Evolutionary conservation across 129 eudicot genomes (phyloP).

Genomic region (Centaurea solstitialis): DNA sequence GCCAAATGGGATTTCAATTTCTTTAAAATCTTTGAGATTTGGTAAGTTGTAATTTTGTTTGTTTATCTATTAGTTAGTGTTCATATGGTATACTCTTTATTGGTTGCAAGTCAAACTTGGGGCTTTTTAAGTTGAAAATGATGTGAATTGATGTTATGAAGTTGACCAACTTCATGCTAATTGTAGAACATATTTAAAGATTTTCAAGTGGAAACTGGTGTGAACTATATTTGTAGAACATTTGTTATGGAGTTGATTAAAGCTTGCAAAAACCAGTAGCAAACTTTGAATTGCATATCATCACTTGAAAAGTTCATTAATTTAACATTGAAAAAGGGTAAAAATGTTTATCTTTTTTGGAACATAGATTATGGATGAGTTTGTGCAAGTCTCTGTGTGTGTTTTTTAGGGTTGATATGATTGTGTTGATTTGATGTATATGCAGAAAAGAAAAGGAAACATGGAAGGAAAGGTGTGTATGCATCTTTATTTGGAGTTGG

Average conservation of each 20-base stretch:
- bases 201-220: not conserved
- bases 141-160: not conserved
- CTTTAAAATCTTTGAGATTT: not conserved
- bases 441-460: not conserved
- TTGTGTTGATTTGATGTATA: not conserved
- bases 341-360: not conserved
- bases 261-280: not conserved
- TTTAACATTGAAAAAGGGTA: not conserved
- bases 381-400: not conserved
- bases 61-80: not conserved
- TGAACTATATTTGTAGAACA: not conserved
- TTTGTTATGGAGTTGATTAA: not conserved
- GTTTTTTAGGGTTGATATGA: not conserved
- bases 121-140: not conserved
- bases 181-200: not conserved
- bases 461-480: slow-evolving; percentile 46
- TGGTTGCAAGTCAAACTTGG: not conserved
- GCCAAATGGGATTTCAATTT: not conserved
- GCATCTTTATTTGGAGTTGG: slow-evolving; percentile 99
- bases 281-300: not conserved
- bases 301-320: no score
- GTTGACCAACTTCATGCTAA: not conserved
- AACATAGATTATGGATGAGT: not conserved
- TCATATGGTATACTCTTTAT: not conserved
- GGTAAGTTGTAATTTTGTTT: not conserved